phyloP scores from a whole-genome alignment of 2,329 filamentous ascomycete species.

The Pseudocercospora fijiensis region DNA sequence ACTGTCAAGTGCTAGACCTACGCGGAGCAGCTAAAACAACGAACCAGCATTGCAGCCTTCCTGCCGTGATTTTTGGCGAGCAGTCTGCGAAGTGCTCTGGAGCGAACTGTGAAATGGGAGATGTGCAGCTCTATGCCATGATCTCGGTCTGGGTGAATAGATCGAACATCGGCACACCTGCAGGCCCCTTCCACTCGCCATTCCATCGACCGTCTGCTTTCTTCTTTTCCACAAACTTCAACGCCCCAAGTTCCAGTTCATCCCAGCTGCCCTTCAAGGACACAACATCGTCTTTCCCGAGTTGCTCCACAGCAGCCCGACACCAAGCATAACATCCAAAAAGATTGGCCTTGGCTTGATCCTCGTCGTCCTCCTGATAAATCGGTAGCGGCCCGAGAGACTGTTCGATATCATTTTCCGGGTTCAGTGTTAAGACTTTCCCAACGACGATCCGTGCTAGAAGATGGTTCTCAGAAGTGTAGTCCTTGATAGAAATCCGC shows the following conservation, averaged over 20 bases:
- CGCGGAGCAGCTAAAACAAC: too few relatives aligned
- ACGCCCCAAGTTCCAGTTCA: constrained; percentile 7
- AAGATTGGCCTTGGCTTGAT: constrained; percentile 3
- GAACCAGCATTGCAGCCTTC: too few relatives aligned
- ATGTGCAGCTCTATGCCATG: neutral
- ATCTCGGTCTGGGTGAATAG: constrained; percentile 13
- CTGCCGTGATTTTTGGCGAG: too few relatives aligned
- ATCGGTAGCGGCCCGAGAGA: constrained; percentile 15
- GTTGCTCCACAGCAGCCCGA: constrained; percentile 9
- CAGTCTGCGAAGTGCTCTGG: too few relatives aligned
- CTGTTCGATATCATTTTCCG: neutral
- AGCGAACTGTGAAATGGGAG: neutral
- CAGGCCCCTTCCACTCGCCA: constrained; percentile 1
- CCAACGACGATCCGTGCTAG: constrained; percentile 17
- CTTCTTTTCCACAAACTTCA: constrained; percentile 21
- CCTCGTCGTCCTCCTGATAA: constrained; percentile 13
- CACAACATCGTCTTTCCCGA: constrained; percentile 10
- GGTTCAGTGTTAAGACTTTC: constrained; percentile 13
- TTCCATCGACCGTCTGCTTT: constrained; percentile 16
- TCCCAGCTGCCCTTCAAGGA: constrained; percentile 10
- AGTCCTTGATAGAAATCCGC: neutral
- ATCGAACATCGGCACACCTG: constrained; percentile 19
- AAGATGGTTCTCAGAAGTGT: constrained; percentile 11
- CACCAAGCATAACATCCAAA: constrained; percentile 22
- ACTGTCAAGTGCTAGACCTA: too few relatives aligned